phyloP scores from a whole-genome alignment of 2,329 filamentous ascomycete genomes.

The Fusarium musae region DNA sequence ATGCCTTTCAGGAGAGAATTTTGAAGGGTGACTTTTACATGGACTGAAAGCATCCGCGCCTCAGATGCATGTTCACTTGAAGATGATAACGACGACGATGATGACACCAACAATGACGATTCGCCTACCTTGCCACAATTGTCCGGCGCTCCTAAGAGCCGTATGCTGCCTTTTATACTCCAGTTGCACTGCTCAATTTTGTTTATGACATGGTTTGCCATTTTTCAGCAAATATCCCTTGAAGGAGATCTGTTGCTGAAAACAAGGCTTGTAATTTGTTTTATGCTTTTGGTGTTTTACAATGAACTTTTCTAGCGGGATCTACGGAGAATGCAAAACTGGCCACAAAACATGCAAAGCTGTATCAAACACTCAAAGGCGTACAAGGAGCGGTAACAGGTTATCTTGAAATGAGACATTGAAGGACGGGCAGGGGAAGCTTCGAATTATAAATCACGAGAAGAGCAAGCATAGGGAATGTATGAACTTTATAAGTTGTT shows the following conservation, averaged over 20 bases:
- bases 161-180: slow-evolving; percentile 2
- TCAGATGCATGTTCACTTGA: slow-evolving; percentile 15
- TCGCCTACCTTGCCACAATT: slow-evolving; percentile 16
- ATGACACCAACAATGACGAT: slow-evolving; percentile 31
- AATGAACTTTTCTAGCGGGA: slow-evolving; percentile 24
- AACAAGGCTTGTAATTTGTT: slow-evolving; percentile 24
- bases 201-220: slow-evolving; percentile 21
- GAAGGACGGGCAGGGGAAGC: slow-evolving; percentile 6
- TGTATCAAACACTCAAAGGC: slow-evolving; percentile 26
- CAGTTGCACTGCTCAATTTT: slow-evolving; percentile 21
- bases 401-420: slow-evolving; percentile 17
- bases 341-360: slow-evolving; percentile 23
- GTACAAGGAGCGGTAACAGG: slow-evolving; percentile 16
- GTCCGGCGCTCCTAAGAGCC: slow-evolving; percentile 25
- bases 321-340: slow-evolving; percentile 23
- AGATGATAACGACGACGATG: slow-evolving; percentile 38
- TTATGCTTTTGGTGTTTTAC: slow-evolving; percentile 28
- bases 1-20: slow-evolving; percentile 96
- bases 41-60: slow-evolving; percentile 70
- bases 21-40: slow-evolving; percentile 98
- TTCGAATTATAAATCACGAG: slow-evolving; percentile 30
- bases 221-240: slow-evolving; percentile 18
- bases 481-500: slow-evolving; percentile 20
- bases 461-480: slow-evolving; percentile 39
- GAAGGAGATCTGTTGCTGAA: slow-evolving; percentile 34